Conservation (phyloP, 1,284 basidiomycete species). For the Hypsizygus ulmarius region DNA sequence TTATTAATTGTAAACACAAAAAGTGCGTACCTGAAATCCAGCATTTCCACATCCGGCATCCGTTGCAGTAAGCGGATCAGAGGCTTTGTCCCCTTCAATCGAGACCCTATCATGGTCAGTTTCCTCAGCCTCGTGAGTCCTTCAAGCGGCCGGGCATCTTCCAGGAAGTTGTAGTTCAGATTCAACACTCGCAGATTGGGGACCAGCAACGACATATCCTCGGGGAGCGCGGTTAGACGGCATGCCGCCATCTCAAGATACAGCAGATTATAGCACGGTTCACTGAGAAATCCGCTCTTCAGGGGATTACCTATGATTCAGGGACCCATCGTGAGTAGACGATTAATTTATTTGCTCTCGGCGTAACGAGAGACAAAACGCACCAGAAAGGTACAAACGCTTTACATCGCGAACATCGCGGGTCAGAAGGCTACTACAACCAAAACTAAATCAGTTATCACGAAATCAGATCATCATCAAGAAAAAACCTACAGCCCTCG, state of each 20-base stretch:
- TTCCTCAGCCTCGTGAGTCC: conserved; percentile 79
- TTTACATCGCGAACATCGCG: conserved; percentile 86
- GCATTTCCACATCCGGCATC: conserved; percentile 78
- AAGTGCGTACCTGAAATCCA: conserved; percentile 83
- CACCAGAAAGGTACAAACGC: conserved; percentile 91
- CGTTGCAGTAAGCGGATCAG: conserved; percentile 69
- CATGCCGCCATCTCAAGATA: conserved; percentile 95
- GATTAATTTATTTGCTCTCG: conserved; percentile 1
- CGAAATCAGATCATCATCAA: conserved; percentile 19
- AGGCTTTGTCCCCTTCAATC: conserved; percentile 67
- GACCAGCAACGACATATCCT: conserved; percentile 59
- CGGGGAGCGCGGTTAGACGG: conserved; percentile 74
- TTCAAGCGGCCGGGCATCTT: conserved; percentile 63
- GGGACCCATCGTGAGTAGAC: no score
- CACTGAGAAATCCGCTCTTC: conserved; percentile 37
- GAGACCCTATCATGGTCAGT: conserved; percentile 82
- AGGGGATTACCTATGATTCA: conserved; percentile 41
- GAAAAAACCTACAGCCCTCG: conserved; percentile 62
- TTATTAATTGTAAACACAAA: conserved; percentile 8
- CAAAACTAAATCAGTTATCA: conserved; percentile 10
- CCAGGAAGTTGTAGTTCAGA: conserved; percentile 93
- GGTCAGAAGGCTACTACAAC: conserved; percentile 51
- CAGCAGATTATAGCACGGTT: conserved; percentile 81
- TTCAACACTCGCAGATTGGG: conserved; percentile 94
- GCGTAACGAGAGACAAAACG: conserved; percentile 25